Evolutionary conservation across 169 alveolate genomes (phyloP).

Genomic region (Plasmodium adleri): DNA sequence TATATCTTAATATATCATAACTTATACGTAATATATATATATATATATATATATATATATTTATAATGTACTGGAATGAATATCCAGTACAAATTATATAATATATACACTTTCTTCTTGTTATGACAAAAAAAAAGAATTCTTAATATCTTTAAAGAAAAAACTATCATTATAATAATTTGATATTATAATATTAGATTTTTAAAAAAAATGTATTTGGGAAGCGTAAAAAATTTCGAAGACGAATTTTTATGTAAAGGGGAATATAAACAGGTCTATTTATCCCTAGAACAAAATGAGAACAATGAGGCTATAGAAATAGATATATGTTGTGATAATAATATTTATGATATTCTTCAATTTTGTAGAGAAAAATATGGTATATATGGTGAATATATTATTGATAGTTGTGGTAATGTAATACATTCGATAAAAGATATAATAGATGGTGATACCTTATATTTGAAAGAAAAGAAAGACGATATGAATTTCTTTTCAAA

Average conservation of each 20-base stretch:
- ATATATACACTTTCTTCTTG: too few species aligned
- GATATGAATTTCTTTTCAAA: constrained; percentile 1
- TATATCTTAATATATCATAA: too few species aligned
- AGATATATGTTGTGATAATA: constrained; percentile 51
- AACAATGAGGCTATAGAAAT: constrained; percentile 49
- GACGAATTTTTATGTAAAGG: constrained; percentile 42
- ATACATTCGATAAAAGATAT: constrained; percentile 58
- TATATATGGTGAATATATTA: constrained; percentile 47
- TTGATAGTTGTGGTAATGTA: constrained; percentile 55
- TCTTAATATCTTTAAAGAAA: too few species aligned
- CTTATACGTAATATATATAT: too few species aligned
- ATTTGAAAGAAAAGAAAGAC: constrained; percentile 45
- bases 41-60: too few species aligned
- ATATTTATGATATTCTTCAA: constrained; percentile 57
- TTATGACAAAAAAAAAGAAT: too few species aligned
- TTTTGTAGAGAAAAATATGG: constrained; percentile 58
- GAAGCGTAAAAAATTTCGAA: constrained; percentile 24
- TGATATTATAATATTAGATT: too few species aligned
- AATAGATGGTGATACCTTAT: constrained; percentile 71
- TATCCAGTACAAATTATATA: too few species aligned
- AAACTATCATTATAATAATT: too few species aligned
- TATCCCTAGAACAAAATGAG: constrained; percentile 32
- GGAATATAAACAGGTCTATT: constrained; percentile 65
- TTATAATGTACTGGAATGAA: too few species aligned
- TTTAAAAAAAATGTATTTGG: constrained; percentile 39